Evolutionary conservation across 139 green algal species (phyloP), one percentile per base, ranked within the genome.

Genomic region (Coccomyxa sp.): DNA sequence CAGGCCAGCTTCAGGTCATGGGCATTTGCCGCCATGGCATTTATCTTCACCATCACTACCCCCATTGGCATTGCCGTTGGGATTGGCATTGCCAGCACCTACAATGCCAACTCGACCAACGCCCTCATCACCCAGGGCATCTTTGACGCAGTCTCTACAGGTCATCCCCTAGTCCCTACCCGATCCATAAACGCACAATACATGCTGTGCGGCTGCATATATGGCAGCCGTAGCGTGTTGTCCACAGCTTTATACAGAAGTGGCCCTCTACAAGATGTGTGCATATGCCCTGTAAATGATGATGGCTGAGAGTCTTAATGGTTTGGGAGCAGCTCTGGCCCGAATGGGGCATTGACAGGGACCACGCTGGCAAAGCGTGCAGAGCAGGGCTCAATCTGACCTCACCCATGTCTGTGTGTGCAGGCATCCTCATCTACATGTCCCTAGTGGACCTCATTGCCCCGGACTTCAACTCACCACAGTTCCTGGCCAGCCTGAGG

Each of bases 381-480:
- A n/a, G n/a, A n/a, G n/a, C n/a, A n/a, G n/a, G n/a, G n/a, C n/a
- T n/a, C n/a, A n/a, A n/a, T n/a, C n/a, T n/a, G n/a, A n/a, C n/a
- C n/a, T 64, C 50, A 64, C 27, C 1, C 50, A 64, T 64, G 2
- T 64, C 18, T 64, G 4, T 64, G 16, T 36, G 64, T 18, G 79
- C 79, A 44, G 90, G 90, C 31, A 89, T 92, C 68, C 73, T 94
- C 70, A 75, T 89, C 18, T 94, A 92, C 81, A 88, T 90, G 10
- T 82, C 73, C 2, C 83, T 95, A 58, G 86, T 84, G 35, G 86
- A 93, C 71, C 81, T 94, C 27, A 68, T 95, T 24, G 81, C 82
- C 4, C 83, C 86, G 73, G 83, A 88, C 70, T 88, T 71, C 78
- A 81, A 73, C 24, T 41, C 78, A 12, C 70, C 79, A 22, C 68